phyloP scores from a whole-genome alignment of 1,284 basidiomycete genomes.

The Fistulinella cinereoalba region DNA sequence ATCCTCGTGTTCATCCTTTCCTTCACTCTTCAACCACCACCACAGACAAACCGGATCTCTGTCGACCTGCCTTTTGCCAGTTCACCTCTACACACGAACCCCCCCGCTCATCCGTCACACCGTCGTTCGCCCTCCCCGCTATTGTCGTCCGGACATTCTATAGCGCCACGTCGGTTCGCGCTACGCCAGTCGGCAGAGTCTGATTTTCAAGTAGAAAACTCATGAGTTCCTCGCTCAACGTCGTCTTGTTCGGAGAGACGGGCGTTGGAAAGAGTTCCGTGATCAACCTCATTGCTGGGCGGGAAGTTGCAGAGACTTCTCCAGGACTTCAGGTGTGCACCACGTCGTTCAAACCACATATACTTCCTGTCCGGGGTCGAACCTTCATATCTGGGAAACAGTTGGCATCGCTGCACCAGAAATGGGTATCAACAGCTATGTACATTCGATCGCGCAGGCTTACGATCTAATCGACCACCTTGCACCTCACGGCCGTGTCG shows the following conservation, averaged over 20 bases:
- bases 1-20: too few species aligned
- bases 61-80: too few species aligned
- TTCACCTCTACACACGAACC: too few species aligned
- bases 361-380: slow-evolving; percentile 14
- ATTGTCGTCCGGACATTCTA: too few species aligned
- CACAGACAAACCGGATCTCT: too few species aligned
- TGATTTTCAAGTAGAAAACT: not conserved
- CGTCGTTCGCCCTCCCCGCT: too few species aligned
- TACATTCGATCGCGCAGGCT: slow-evolving; percentile 36
- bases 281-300: slow-evolving; percentile 33
- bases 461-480: slow-evolving; percentile 34
- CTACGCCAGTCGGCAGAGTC: too few species aligned
- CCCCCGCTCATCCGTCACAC: too few species aligned
- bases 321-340: slow-evolving; percentile 28
- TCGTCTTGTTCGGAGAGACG: slow-evolving; percentile 33
- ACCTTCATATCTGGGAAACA: slow-evolving; percentile 38
- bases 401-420: slow-evolving; percentile 39
- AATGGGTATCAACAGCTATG: slow-evolving; percentile 22
- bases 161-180: too few species aligned
- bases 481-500: slow-evolving; percentile 30
- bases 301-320: slow-evolving; percentile 22
- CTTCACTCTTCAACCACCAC: too few species aligned
- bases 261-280: slow-evolving; percentile 36
- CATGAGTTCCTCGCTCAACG: slow-evolving; percentile 21
- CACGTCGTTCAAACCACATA: slow-evolving; percentile 27